Percentiles rank a stretch among this genome's conserved stretches.
These are phyloP conservation scores for Aspergillus conjunctus DNA, from an alignment of 495 filamentous ascomycete species.

Conservation along the genomic window DNA sequence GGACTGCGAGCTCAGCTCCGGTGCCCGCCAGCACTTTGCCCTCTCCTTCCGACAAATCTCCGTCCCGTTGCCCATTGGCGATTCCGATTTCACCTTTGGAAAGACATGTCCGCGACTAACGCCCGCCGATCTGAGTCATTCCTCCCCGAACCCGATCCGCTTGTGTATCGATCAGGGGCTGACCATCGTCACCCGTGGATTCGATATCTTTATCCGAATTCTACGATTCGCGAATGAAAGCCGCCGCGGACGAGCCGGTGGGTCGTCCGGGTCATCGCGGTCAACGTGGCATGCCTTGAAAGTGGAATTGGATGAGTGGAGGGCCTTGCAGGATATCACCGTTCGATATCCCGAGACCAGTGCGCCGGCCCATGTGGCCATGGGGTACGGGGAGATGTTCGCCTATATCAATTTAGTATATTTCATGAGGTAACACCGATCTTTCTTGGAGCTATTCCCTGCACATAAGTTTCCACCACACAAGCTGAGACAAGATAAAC, in stretches of 20 bases:
- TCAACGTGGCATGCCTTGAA: constrained; percentile 38
- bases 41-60: constrained; percentile 47
- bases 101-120: constrained; percentile 34
- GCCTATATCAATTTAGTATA: constrained; percentile 49
- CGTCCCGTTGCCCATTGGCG: constrained; percentile 46
- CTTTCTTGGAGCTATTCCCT: neutral
- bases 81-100: constrained; percentile 45
- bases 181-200: constrained; percentile 45
- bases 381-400: constrained; percentile 48
- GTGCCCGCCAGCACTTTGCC: constrained; percentile 48
- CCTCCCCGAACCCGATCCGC: constrained; percentile 22
- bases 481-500: neutral
- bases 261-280: constrained; percentile 21
- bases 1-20: constrained; percentile 49
- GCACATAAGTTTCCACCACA: neutral
- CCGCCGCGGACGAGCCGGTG: constrained; percentile 34
- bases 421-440: constrained; percentile 43
- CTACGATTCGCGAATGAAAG: constrained; percentile 49
- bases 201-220: constrained; percentile 49
- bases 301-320: constrained; percentile 47
- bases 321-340: constrained; percentile 42
- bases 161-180: constrained; percentile 44
- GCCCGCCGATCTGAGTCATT: constrained; percentile 39
- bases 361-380: constrained; percentile 44
- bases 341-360: constrained; percentile 43